Percentiles rank a stretch among this genome's conserved stretches.
Conservation (phyloP, 495 filamentous ascomycete genomes). For the Trichoderma gamsii region DNA sequence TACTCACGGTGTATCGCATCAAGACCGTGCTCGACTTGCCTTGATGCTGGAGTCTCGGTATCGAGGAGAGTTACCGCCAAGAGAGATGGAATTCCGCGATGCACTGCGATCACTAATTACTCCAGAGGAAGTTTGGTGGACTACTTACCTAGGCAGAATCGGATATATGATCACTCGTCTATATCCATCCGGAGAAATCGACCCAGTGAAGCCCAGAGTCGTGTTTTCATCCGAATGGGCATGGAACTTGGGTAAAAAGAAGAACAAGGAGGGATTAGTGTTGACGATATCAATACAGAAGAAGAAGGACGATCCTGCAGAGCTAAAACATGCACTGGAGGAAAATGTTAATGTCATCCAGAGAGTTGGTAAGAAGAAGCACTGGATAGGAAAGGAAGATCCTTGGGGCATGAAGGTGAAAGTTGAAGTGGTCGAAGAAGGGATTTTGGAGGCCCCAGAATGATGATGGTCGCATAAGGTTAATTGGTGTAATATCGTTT, state of each 20-base stretch:
- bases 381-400: slow-evolving; percentile 39
- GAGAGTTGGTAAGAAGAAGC: slow-evolving; percentile 57
- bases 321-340: slow-evolving; percentile 28
- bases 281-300: slow-evolving; percentile 28
- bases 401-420: slow-evolving; percentile 24
- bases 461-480: neutral
- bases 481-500: neutral
- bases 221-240: slow-evolving; percentile 31
- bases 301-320: slow-evolving; percentile 22
- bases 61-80: slow-evolving; percentile 48
- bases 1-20: slow-evolving; percentile 55
- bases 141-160: slow-evolving; percentile 20
- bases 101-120: slow-evolving; percentile 20
- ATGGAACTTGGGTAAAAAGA: slow-evolving; percentile 25
- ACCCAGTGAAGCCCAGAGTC: slow-evolving; percentile 25
- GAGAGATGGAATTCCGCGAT: slow-evolving; percentile 18
- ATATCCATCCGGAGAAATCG: slow-evolving; percentile 47
- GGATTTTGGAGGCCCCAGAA: neutral
- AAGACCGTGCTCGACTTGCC: slow-evolving; percentile 53
- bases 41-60: slow-evolving; percentile 61
- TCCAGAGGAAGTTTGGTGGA: slow-evolving; percentile 23
- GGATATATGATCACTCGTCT: slow-evolving; percentile 18
- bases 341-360: slow-evolving; percentile 39
- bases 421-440: slow-evolving; percentile 11
- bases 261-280: slow-evolving; percentile 28